Base-by-base conservation (phyloP, 805 yeast species). In the Danielozyma ontarioensis region DNA sequence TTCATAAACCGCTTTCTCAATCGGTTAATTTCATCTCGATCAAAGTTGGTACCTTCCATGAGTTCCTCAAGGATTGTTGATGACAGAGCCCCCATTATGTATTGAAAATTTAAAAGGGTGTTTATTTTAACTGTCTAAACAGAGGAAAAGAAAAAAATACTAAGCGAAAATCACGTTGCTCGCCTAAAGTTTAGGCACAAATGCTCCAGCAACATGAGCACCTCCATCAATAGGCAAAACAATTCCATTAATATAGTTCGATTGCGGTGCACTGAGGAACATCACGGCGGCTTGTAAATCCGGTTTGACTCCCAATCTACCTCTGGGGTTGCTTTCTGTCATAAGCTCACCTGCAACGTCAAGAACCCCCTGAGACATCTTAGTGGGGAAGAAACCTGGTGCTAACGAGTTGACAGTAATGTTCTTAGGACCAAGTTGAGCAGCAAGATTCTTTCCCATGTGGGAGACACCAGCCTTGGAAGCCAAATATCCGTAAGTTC, bases 1-100 rank as follows among this genome's bases (percentile, higher is more conserved):
- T 94, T 93, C 94, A 89, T 86, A 57, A 93, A 93, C 44, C 98
- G 71, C 53, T 88, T 87, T 37, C 95, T 78, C 38, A 93, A 67
- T 41, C 98, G 72, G 55, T 89, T 95, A 33, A 93, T 83, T 54
- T 93, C 98, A 41, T 87, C 96, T 31, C 81, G 72, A 35, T 86
- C 94, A 59, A 90, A 86, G 56, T 80, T 81, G 6, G 95, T 84
- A 16, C 88, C 90, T 54, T 83, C 89, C 46, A 84, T 75, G 16
- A 86, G 70, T 42, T 76, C 74, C 38, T 83, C 93, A 39, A 86
- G 51, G 18, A 75, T 50, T 32, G 69, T 77, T 11, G 85, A 78
- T 5, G 81, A 72, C 15, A 74, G 68, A 7, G 70, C 69, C 27
- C 87, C 87, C 87, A 77, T 77, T 4, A 15, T 37, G 31, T 13